Conservation (phyloP, 108 stramenopile genomes). For the Mediolabrus comicus region DNA sequence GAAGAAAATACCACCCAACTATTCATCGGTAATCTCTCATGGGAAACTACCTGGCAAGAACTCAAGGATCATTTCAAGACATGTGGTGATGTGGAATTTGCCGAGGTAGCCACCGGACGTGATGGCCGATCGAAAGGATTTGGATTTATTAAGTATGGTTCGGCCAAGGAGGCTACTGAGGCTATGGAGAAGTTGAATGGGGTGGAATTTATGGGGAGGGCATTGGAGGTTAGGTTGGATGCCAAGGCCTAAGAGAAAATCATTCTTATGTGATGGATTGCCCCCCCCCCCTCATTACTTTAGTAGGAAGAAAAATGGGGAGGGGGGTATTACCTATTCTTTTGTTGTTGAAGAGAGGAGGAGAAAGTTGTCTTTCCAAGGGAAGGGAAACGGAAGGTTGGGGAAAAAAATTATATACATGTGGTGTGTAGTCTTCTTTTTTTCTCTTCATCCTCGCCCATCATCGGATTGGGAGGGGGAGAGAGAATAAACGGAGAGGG, state of each 20-base stretch:
- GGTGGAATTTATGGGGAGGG: constrained; percentile 70
- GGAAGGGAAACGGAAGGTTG: constrained; percentile 4
- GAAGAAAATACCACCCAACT: constrained; percentile 42
- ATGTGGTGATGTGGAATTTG: constrained; percentile 74
- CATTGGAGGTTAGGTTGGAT: constrained; percentile 74
- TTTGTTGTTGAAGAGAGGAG: background rate
- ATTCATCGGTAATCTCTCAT: constrained; percentile 87
- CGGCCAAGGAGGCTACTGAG: constrained; percentile 70
- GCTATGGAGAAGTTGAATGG: constrained; percentile 88
- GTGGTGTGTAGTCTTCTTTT: background rate
- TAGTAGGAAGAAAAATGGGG: too few species aligned
- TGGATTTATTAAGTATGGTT: constrained; percentile 85
- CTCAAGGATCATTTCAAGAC: constrained; percentile 88
- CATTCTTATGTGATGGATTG: too few species aligned
- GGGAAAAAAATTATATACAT: background rate
- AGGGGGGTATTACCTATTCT: background rate
- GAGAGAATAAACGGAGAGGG: background rate
- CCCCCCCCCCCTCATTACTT: too few species aligned
- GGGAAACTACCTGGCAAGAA: constrained; percentile 76
- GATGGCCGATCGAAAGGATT: constrained; percentile 84
- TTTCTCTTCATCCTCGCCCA: background rate
- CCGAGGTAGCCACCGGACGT: constrained; percentile 59
- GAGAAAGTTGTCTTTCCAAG: constrained; percentile 2
- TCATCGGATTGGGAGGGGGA: background rate
- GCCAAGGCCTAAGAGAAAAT: constrained; percentile 58